Evolutionary conservation across 257 asterid genomes (phyloP).

Genomic region (Ilex aquifolium): DNA sequence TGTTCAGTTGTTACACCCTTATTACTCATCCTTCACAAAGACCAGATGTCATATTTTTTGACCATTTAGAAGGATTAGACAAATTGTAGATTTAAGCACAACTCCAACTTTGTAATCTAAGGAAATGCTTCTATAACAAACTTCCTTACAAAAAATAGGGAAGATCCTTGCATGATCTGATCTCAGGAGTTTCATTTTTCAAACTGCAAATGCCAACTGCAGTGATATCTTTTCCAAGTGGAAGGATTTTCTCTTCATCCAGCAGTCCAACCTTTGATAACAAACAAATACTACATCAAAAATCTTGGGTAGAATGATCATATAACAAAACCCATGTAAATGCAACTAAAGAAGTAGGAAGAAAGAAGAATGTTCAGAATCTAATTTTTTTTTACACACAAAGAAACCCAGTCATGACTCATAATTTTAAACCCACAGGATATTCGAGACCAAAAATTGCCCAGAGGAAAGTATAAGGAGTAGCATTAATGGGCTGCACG

Average conservation of each 20-base stretch:
- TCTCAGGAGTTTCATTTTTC: constrained; percentile 59
- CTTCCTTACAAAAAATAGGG: constrained; percentile 77
- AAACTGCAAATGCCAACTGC: constrained; percentile 70
- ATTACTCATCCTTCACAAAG: too few species aligned
- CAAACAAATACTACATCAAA: background rate
- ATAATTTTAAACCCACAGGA: constrained; percentile 60
- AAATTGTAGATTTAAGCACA: too few species aligned
- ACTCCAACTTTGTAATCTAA: too few species aligned
- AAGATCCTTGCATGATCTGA: constrained; percentile 68
- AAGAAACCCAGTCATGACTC: too few species aligned
- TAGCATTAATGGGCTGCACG: constrained; percentile 55
- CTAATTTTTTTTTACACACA: too few species aligned
- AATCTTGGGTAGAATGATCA: background rate
- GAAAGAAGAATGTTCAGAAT: background rate
- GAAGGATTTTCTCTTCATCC: constrained; percentile 83
- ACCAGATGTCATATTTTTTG: too few species aligned
- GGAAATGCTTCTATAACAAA: too few species aligned
- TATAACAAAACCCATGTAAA: constrained; percentile 11
- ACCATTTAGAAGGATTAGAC: too few species aligned
- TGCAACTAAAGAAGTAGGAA: constrained; percentile 1
- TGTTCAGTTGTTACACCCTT: too few species aligned
- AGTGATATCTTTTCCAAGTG: constrained; percentile 72
- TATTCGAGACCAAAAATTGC: constrained; percentile 77
- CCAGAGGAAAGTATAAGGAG: constrained; percentile 74
- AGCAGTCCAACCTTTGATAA: constrained; percentile 72